Conservation (phyloP, 345 rosid species). For the Boechera stricta region DNA sequence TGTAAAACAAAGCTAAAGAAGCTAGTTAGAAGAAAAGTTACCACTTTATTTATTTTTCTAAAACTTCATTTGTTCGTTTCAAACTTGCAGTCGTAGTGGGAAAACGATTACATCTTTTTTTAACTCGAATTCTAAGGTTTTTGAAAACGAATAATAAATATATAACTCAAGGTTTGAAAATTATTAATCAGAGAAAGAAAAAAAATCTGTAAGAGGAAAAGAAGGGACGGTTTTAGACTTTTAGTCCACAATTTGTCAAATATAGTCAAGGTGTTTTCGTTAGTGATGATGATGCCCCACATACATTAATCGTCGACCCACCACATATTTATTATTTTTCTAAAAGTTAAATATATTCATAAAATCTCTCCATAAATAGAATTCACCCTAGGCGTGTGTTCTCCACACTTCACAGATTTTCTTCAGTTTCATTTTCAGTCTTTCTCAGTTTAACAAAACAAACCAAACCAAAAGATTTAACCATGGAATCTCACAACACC, state of each 20-base stretch:
- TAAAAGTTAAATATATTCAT: not conserved
- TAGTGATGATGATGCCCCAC: not conserved
- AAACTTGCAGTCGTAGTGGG: no score
- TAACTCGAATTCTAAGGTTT: not conserved
- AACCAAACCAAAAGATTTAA: conserved; percentile 39
- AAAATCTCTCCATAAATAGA: conserved; percentile 51
- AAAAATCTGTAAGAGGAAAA: no score
- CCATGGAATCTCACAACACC: conserved; percentile 44
- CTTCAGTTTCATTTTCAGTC: not conserved
- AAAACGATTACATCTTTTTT: no score
- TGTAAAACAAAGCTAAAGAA: no score
- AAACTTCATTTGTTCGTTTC: no score
- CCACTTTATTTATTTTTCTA: no score
- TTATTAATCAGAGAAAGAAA: no score
- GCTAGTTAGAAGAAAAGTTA: no score
- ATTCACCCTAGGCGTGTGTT: conserved; percentile 1
- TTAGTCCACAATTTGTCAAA: not conserved
- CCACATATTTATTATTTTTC: not conserved
- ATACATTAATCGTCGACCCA: not conserved
- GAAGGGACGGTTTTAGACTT: not conserved
- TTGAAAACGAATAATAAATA: no score
- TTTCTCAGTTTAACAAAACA: not conserved
- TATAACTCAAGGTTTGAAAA: not conserved
- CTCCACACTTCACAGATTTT: conserved; percentile 52
- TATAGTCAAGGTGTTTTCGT: not conserved